Conservation (phyloP, 371 early-diverging fungal genomes). For the Syncephalastrum monosporum region DNA sequence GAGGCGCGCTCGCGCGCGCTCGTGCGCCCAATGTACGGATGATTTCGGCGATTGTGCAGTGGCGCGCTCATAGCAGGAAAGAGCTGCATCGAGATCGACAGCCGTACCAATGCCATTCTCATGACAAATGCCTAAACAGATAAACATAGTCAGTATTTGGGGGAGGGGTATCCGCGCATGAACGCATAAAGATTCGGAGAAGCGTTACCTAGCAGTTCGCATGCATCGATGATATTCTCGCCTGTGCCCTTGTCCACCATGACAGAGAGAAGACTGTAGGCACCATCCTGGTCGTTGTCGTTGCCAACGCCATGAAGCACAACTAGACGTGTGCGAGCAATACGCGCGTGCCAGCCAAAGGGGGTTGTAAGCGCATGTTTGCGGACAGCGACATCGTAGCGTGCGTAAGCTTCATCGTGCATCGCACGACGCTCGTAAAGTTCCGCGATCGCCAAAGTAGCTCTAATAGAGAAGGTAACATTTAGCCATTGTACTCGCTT, state of each 20-base stretch:
- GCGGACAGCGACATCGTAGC: conserved; percentile 10
- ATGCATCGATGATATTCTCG: conserved; percentile 15
- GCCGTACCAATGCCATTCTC: conserved; percentile 19
- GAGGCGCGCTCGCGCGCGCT: conserved; percentile 26
- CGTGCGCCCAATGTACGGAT: conserved; percentile 25
- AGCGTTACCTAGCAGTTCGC: conserved; percentile 19
- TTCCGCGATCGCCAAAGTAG: conserved; percentile 18
- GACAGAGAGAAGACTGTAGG: conserved; percentile 11
- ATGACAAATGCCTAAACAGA: conserved; percentile 18
- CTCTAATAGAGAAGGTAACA: conserved; percentile 9
- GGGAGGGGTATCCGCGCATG: background rate
- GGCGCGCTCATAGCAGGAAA: too few relatives aligned
- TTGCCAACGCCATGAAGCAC: conserved; percentile 11
- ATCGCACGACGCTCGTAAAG: conserved; percentile 10
- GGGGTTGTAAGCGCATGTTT: conserved; percentile 9
- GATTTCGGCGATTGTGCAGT: too few relatives aligned
- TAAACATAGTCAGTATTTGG: background rate
- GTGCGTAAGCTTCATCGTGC: conserved; percentile 11
- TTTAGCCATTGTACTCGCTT: background rate
- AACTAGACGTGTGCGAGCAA: conserved; percentile 10
- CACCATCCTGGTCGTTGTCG: background rate
- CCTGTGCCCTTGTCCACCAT: conserved; percentile 8
- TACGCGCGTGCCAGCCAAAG: conserved; percentile 18
- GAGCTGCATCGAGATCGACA: too few relatives aligned
- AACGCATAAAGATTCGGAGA: too few relatives aligned